phyloP scores from a whole-genome alignment of 257 asterid species.

The Sherardia arvensis region DNA sequence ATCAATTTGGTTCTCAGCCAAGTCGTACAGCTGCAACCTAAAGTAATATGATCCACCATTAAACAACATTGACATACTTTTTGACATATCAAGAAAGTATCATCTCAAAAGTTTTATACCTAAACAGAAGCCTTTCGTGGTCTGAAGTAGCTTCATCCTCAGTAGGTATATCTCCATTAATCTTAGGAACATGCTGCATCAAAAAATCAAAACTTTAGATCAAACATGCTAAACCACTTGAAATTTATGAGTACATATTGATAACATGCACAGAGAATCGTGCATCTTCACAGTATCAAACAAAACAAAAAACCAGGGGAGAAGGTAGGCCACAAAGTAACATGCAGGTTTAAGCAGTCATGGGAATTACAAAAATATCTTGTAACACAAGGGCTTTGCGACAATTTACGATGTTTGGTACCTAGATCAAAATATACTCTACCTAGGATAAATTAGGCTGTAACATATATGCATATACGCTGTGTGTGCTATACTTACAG shows the following conservation, averaged over 20 bases:
- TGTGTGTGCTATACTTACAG: slow-evolving; percentile 44
- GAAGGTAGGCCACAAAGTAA: background rate
- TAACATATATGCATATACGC: background rate
- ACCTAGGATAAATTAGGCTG: background rate
- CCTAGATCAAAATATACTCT: background rate
- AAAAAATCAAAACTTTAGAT: slow-evolving; percentile 14
- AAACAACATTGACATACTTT: slow-evolving; percentile 18
- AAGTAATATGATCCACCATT: slow-evolving; percentile 19
- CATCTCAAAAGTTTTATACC: slow-evolving; percentile 48
- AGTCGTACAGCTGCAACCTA: slow-evolving; percentile 73
- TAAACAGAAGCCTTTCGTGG: slow-evolving; percentile 87
- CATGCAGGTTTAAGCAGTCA: background rate
- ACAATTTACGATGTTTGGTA: no score
- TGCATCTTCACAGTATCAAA: background rate
- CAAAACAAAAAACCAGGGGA: background rate
- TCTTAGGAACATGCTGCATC: slow-evolving; percentile 85
- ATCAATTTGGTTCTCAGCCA: slow-evolving; percentile 83
- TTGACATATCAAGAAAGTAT: background rate
- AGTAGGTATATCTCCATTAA: slow-evolving; percentile 92
- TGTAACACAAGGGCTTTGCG: no score
- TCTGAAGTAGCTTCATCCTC: slow-evolving; percentile 90
- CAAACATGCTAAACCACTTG: background rate
- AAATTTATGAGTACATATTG: background rate
- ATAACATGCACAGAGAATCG: background rate
- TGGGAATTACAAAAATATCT: no score